phyloP scores from a whole-genome alignment of 208 protist species.

The Porcisia deanei region DNA sequence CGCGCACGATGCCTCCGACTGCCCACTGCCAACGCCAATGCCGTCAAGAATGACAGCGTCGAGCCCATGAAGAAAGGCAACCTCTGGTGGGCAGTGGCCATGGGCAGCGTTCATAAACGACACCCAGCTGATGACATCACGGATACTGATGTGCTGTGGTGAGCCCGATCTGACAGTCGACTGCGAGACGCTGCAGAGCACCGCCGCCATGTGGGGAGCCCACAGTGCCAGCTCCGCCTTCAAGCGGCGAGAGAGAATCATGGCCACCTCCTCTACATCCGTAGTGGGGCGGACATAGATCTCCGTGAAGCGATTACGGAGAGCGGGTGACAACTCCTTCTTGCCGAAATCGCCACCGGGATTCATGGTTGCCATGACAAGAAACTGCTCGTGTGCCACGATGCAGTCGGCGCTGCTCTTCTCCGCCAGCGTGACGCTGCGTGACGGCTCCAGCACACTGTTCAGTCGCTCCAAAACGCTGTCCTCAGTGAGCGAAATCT shows the following conservation, averaged over 20 bases:
- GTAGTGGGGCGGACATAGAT: slow-evolving; percentile 97
- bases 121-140: slow-evolving; percentile 97
- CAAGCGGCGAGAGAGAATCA: slow-evolving; percentile 92
- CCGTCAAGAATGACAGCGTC: slow-evolving; percentile 97
- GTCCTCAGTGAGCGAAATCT: slow-evolving; percentile 99
- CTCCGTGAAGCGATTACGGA: slow-evolving; percentile 99
- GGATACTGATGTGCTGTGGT: slow-evolving; percentile 90
- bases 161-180: slow-evolving; percentile 37
- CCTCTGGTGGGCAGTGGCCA: slow-evolving; percentile 50
- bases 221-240: slow-evolving; percentile 41
- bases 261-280: slow-evolving; percentile 88
- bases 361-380: slow-evolving; percentile 99
- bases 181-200: slow-evolving; percentile 70
- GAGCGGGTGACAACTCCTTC: slow-evolving; percentile 99
- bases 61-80: slow-evolving; percentile 95
- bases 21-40: slow-evolving; percentile 88
- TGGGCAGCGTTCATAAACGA: slow-evolving; percentile 94
- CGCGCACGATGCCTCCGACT: slow-evolving; percentile 49
- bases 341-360: slow-evolving; percentile 99
- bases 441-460: slow-evolving; percentile 98
- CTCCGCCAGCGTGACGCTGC: slow-evolving; percentile 97
- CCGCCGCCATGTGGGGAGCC: slow-evolving; percentile 73
- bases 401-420: slow-evolving; percentile 94
- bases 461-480: slow-evolving; percentile 99
- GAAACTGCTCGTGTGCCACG: slow-evolving; percentile 90